phyloP scores from a whole-genome alignment of 441 rosid genomes.

The Flueggea neowawraea region DNA sequence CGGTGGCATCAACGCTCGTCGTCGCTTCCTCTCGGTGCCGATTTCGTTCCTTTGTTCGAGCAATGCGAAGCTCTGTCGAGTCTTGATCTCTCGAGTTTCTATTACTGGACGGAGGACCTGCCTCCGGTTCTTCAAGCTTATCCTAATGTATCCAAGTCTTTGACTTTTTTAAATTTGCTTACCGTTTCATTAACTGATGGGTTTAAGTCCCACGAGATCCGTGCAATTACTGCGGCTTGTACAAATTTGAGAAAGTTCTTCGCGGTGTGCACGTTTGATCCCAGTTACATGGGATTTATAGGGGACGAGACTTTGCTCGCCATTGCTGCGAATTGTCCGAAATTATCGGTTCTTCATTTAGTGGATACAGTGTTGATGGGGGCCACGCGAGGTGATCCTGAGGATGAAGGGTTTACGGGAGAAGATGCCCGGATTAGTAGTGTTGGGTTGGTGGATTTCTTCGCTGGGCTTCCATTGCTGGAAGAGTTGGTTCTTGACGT shows the following conservation, averaged over 20 bases:
- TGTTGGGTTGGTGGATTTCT: slow-evolving; percentile 44
- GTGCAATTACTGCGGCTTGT: slow-evolving; percentile 53
- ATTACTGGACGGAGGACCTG: slow-evolving; percentile 90
- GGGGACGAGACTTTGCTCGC: slow-evolving; percentile 70
- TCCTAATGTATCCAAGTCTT: slow-evolving; percentile 38
- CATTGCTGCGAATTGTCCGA: slow-evolving; percentile 57
- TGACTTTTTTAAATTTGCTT: slow-evolving; percentile 57
- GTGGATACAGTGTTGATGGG: slow-evolving; percentile 55
- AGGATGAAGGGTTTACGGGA: slow-evolving; percentile 33
- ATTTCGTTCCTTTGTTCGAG: slow-evolving; percentile 46
- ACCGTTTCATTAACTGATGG: slow-evolving; percentile 71
- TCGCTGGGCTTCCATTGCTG: slow-evolving; percentile 43
- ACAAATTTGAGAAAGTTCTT: slow-evolving; percentile 50
- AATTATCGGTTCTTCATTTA: slow-evolving; percentile 54
- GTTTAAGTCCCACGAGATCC: slow-evolving; percentile 65
- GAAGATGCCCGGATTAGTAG: slow-evolving; percentile 58
- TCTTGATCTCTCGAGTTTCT: slow-evolving; percentile 73
- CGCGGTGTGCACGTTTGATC: slow-evolving; percentile 84
- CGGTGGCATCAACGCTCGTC: slow-evolving; percentile 84
- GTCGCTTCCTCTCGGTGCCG: slow-evolving; percentile 42
- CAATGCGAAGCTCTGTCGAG: slow-evolving; percentile 39
- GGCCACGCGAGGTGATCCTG: slow-evolving; percentile 41
- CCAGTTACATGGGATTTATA: slow-evolving; percentile 63
- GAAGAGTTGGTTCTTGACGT: slow-evolving; percentile 72
- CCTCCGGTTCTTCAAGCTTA: slow-evolving; percentile 64